A percentile compares a stretch with the other conserved stretches of the same genome.
phyloP scores from a whole-genome alignment of 1,139 yeast genomes.

The Hemisphaericaspora xylofermentans region DNA sequence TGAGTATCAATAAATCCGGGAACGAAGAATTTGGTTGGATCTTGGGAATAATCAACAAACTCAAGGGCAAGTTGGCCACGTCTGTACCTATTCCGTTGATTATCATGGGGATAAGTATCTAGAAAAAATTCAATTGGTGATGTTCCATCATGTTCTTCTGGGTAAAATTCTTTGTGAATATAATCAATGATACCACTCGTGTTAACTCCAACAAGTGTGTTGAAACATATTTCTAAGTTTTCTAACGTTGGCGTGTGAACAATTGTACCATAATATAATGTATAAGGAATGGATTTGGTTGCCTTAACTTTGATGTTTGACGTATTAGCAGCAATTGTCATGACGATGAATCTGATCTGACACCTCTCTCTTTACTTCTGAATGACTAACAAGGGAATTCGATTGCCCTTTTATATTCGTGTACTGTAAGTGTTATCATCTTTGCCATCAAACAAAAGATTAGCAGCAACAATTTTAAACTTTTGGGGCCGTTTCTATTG shows the following conservation, averaged over 20 bases:
- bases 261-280: constrained; percentile 38
- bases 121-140: constrained; percentile 12
- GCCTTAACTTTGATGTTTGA: constrained; percentile 16
- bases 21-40: constrained; percentile 53
- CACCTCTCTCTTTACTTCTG: not conserved
- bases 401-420: too few species aligned
- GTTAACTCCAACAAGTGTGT: constrained; percentile 36
- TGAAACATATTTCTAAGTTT: constrained; percentile 26
- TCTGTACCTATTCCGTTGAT: not conserved
- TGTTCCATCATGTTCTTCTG: constrained; percentile 11
- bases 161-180: constrained; percentile 19
- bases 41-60: constrained; percentile 29
- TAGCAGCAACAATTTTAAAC: too few species aligned
- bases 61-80: constrained; percentile 17
- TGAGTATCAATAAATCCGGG: constrained; percentile 97
- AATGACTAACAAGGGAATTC: too few species aligned
- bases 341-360: not conserved
- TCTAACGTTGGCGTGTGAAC: constrained; percentile 36
- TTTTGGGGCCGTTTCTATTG: too few species aligned
- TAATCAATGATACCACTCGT: constrained; percentile 33
- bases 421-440: too few species aligned
- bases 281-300: constrained; percentile 22
- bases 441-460: too few species aligned
- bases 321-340: constrained; percentile 2
- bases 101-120: not conserved